Evolutionary conservation across 2,329 filamentous ascomycete genomes (phyloP).

Genomic region (Bipolaris oryzae): DNA sequence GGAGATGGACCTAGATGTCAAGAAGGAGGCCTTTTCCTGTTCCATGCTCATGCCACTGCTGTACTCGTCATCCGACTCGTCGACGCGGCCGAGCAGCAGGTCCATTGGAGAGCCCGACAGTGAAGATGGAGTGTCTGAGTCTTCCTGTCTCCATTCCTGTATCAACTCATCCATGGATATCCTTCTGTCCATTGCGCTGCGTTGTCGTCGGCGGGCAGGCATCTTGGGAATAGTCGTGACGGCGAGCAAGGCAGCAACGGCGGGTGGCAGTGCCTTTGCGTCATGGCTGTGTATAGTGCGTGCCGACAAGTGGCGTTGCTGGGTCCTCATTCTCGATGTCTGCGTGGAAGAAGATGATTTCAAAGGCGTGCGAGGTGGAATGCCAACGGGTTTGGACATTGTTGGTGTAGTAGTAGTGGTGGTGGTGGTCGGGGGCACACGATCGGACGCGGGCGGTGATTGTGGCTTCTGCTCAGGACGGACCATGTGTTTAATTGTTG

Average conservation of each 20-base stretch:
- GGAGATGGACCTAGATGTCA: constrained; percentile 58
- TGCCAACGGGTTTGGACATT: constrained; percentile 51
- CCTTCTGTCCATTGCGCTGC: constrained; percentile 49
- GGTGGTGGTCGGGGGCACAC: not conserved
- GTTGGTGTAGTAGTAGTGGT: constrained; percentile 17
- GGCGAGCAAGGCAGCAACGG: constrained; percentile 63
- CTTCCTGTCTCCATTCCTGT: constrained; percentile 60
- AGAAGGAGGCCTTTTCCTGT: constrained; percentile 47
- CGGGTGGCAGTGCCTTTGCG: constrained; percentile 57
- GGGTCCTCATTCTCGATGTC: constrained; percentile 39
- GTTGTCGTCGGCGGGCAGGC: constrained; percentile 49
- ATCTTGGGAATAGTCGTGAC: constrained; percentile 65
- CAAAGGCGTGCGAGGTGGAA: constrained; percentile 46
- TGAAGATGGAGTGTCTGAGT: constrained; percentile 46
- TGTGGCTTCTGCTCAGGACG: not conserved
- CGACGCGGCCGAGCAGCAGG: constrained; percentile 61
- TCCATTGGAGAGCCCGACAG: constrained; percentile 58
- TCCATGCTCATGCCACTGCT: constrained; percentile 54
- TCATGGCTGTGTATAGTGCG: constrained; percentile 46
- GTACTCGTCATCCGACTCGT: constrained; percentile 51
- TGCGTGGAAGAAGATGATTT: constrained; percentile 38
- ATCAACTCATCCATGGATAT: constrained; percentile 64
- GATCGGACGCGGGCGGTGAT: constrained; percentile 14
- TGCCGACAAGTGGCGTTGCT: constrained; percentile 37
- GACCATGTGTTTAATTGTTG: constrained; percentile 13